These are phyloP conservation scores for Lactifluus subvellereus DNA, from an alignment of 768 basidiomycete species.

Conservation along the genomic window DNA sequence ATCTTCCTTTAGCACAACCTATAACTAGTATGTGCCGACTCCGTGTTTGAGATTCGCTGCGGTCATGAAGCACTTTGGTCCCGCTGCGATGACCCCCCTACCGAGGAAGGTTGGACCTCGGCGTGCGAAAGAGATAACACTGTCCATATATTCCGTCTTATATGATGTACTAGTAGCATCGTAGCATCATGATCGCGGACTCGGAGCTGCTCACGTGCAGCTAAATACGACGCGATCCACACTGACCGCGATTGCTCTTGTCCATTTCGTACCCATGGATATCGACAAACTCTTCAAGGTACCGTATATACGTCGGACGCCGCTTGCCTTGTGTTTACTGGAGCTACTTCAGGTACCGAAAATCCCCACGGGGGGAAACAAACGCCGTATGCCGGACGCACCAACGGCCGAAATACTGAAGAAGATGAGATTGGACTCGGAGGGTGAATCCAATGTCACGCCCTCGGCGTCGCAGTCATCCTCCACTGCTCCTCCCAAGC, in stretches of 20 bases:
- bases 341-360: conserved; percentile 51
- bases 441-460: conserved; percentile 17
- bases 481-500: conserved; percentile 32
- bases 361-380: conserved; percentile 56
- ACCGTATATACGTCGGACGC: neutral
- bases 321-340: conserved; percentile 4
- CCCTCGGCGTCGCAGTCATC: neutral
- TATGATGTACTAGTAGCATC: too few relatives aligned
- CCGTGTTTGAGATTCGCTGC: neutral
- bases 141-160: too few relatives aligned
- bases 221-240: neutral
- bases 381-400: conserved; percentile 70
- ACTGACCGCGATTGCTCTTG: neutral
- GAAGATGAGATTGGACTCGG: conserved; percentile 57
- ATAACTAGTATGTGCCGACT: too few relatives aligned
- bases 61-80: neutral
- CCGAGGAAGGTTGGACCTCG: too few relatives aligned
- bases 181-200: too few relatives aligned
- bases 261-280: conserved; percentile 34
- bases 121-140: too few relatives aligned
- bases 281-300: conserved; percentile 49
- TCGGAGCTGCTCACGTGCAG: conserved; percentile 4
- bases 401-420: conserved; percentile 81
- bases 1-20: too few relatives aligned
- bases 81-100: too few relatives aligned